These are phyloP conservation scores for Colletotrichum incanum DNA, from an alignment of 2,329 filamentous ascomycete genomes.

Conservation along the genomic window DNA sequence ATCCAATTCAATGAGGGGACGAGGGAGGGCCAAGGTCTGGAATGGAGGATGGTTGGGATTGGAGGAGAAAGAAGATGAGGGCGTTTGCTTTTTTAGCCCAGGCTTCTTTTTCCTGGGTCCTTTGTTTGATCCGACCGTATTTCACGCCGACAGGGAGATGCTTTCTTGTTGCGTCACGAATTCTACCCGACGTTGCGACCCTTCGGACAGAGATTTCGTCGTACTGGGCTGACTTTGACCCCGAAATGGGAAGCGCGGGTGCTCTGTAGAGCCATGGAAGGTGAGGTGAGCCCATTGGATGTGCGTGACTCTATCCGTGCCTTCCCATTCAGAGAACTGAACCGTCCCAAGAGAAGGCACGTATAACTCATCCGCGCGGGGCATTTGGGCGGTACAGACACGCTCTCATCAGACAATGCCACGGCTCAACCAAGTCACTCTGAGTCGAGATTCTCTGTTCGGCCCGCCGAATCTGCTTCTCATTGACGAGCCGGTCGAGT, in stretches of 20 bases:
- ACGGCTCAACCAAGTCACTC: neutral
- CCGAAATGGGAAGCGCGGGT: neutral
- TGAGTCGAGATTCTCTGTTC: neutral
- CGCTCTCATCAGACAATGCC: neutral
- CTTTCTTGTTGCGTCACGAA: slow-evolving; percentile 34
- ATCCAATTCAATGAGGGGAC: slow-evolving; percentile 10
- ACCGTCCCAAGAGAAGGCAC: neutral
- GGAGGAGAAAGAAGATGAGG: slow-evolving; percentile 24
- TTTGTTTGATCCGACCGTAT: slow-evolving; percentile 17
- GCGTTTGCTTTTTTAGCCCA: slow-evolving; percentile 29
- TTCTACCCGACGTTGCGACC: slow-evolving; percentile 21
- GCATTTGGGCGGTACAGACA: neutral
- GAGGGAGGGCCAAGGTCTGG: slow-evolving; percentile 9
- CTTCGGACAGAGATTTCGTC: slow-evolving; percentile 22
- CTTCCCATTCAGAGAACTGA: neutral
- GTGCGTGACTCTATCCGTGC: neutral
- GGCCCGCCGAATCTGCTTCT: neutral
- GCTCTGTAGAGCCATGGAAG: neutral
- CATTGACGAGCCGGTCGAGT: neutral
- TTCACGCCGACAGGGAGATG: slow-evolving; percentile 36
- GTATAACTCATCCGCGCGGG: neutral
- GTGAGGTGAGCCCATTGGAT: neutral
- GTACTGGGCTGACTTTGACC: slow-evolving; percentile 12
- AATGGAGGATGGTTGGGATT: neutral
- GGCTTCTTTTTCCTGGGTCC: slow-evolving; percentile 14